Evolutionary conservation across 2,329 filamentous ascomycete species (phyloP).

Genomic region (Cladosporium austrohemisphaericum): DNA sequence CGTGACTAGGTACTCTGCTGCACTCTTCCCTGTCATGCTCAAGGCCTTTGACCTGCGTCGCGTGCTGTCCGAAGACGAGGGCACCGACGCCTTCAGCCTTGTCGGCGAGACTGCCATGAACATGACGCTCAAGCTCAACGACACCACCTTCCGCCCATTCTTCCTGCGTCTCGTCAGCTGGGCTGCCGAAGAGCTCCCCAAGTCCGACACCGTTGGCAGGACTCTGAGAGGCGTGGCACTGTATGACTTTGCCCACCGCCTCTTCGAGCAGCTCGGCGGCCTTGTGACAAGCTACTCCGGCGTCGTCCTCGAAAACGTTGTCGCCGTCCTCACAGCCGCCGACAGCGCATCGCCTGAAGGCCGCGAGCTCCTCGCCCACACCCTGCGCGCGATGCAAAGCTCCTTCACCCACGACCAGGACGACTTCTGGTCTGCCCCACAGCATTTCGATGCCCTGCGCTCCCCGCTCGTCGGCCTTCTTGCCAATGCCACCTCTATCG

Average conservation of each 20-base stretch:
- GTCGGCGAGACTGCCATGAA: conserved; percentile 71
- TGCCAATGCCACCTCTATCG: conserved; percentile 43
- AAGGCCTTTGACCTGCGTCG: conserved; percentile 63
- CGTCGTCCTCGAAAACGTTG: conserved; percentile 74
- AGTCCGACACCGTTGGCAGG: conserved; percentile 58
- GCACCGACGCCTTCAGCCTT: conserved; percentile 52
- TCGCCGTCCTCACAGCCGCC: conserved; percentile 57
- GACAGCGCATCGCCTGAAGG: conserved; percentile 54
- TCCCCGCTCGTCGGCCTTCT: conserved; percentile 65
- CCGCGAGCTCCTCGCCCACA: conserved; percentile 58
- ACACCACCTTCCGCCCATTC: conserved; percentile 85
- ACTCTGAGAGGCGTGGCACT: conserved; percentile 67
- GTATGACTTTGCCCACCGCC: conserved; percentile 73
- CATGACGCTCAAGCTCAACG: conserved; percentile 96
- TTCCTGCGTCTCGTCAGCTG: conserved; percentile 85
- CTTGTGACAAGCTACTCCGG: conserved; percentile 90
- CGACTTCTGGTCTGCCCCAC: conserved; percentile 89
- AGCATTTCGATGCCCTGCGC: conserved; percentile 74
- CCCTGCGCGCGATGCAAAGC: conserved; percentile 67
- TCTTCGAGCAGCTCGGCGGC: conserved; percentile 84
- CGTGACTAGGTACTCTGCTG: conserved; percentile 69
- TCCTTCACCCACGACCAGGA: conserved; percentile 88
- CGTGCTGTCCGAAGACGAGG: conserved; percentile 49
- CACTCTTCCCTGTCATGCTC: conserved; percentile 61
- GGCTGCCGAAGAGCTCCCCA: conserved; percentile 59